Conservation (phyloP, 306 rosid genomes). For the Cucumis melo region DNA sequence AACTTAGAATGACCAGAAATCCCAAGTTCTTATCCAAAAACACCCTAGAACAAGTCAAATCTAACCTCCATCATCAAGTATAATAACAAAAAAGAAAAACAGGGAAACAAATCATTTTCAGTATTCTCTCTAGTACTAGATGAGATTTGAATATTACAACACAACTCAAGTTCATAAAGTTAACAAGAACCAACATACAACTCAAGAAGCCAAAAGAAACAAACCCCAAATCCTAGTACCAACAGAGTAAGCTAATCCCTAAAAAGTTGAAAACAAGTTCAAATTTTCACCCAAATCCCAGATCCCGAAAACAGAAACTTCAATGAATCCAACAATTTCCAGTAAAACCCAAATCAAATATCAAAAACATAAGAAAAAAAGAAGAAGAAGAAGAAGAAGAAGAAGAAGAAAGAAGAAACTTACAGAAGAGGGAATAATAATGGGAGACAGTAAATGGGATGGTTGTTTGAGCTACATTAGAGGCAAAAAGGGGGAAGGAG, state of each 20-base stretch:
- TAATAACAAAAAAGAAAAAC: not conserved
- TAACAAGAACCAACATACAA: not conserved
- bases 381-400: not conserved
- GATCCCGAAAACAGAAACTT: not conserved
- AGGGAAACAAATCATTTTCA: not conserved
- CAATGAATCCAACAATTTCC: not conserved
- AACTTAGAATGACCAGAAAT: too few relatives aligned
- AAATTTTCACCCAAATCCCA: not conserved
- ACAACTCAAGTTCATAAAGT: not conserved
- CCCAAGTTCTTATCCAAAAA: not conserved
- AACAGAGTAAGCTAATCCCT: not conserved
- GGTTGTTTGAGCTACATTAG: slow-evolving; percentile 17
- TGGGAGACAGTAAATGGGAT: not conserved
- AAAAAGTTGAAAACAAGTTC: not conserved
- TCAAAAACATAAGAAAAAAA: not conserved
- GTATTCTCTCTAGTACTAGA: not conserved
- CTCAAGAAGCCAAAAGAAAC: not conserved
- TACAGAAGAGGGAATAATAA: slow-evolving; percentile 26
- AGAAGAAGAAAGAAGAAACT: slow-evolving; percentile 11
- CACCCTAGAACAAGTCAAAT: not conserved
- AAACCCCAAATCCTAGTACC: not conserved
- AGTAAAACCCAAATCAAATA: not conserved
- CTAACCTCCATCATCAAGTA: not conserved
- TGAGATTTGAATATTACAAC: not conserved
- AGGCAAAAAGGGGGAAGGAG: slow-evolving; percentile 11